phyloP scores from a whole-genome alignment of 2,329 filamentous ascomycete species.

The Mollisia scopiformis region DNA sequence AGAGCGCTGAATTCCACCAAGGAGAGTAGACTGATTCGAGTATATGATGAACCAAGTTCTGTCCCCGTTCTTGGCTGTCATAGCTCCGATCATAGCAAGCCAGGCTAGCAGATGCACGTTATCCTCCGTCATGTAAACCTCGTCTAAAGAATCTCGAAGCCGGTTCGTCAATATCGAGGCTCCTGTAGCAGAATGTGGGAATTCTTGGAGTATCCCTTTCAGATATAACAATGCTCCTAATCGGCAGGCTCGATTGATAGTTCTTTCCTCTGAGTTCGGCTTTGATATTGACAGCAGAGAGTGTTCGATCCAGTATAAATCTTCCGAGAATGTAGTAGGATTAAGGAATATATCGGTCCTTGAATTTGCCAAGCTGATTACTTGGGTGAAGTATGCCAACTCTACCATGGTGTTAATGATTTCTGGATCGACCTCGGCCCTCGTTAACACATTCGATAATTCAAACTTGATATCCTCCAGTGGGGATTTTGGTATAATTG shows the following conservation, averaged over 20 bases:
- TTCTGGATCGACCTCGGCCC: background rate
- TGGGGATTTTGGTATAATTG: conserved; percentile 5
- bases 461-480: background rate
- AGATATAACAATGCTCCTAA: conserved; percentile 24
- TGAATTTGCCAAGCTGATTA: conserved; percentile 15
- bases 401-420: conserved; percentile 12
- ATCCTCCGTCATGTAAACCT: conserved; percentile 6
- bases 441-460: background rate
- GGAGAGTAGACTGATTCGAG: background rate
- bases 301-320: conserved; percentile 27
- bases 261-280: background rate
- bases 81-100: conserved; percentile 15
- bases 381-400: conserved; percentile 21
- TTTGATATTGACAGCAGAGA: conserved; percentile 15
- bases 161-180: conserved; percentile 21
- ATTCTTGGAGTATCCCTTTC: conserved; percentile 26
- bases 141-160: conserved; percentile 14
- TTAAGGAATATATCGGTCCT: conserved; percentile 7
- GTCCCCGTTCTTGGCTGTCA: conserved; percentile 10
- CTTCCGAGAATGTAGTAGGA: conserved; percentile 20
- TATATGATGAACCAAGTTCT: conserved; percentile 4
- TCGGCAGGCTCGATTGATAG: conserved; percentile 19
- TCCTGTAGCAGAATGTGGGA: conserved; percentile 21
- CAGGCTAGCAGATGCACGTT: conserved; percentile 13
- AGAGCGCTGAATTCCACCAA: background rate